Evolutionary conservation across 2,329 filamentous ascomycete species (phyloP).

Genomic region (Fusarium sp.): DNA sequence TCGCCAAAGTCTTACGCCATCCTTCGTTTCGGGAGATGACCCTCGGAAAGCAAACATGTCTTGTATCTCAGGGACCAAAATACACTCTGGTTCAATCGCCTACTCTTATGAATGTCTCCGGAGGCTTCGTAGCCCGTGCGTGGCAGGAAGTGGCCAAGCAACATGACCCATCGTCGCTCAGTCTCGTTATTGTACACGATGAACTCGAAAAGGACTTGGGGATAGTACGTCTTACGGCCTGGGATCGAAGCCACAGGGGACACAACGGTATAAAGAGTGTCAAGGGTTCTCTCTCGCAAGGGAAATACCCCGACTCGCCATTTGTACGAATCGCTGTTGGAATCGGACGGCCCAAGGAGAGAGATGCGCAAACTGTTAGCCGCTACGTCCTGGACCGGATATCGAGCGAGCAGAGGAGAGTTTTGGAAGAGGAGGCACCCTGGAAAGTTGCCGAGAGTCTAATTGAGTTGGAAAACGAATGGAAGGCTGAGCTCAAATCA

Average conservation of each 20-base stretch:
- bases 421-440: conserved; percentile 67
- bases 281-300: conserved; percentile 63
- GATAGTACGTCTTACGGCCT: conserved; percentile 74
- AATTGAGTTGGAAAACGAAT: conserved; percentile 61
- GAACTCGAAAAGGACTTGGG: conserved; percentile 84
- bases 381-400: conserved; percentile 84
- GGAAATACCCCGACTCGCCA: conserved; percentile 57
- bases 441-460: conserved; percentile 67
- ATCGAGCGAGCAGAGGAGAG: conserved; percentile 64
- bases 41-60: conserved; percentile 67
- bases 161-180: conserved; percentile 54
- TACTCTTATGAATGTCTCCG: conserved; percentile 87
- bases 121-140: conserved; percentile 76
- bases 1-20: conserved; percentile 64
- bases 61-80: conserved; percentile 63
- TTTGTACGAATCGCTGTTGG: conserved; percentile 81
- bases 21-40: conserved; percentile 64
- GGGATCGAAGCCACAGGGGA: conserved; percentile 75
- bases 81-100: conserved; percentile 82
- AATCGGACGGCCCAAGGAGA: conserved; percentile 84
- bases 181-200: conserved; percentile 87
- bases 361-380: conserved; percentile 77
- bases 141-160: conserved; percentile 71
- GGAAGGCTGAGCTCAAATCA: conserved; percentile 49
- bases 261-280: conserved; percentile 84